A percentile compares a stretch with the other conserved stretches of the same genome.
Conservation (phyloP, 1,284 basidiomycete species). For the Grifola frondosa region DNA sequence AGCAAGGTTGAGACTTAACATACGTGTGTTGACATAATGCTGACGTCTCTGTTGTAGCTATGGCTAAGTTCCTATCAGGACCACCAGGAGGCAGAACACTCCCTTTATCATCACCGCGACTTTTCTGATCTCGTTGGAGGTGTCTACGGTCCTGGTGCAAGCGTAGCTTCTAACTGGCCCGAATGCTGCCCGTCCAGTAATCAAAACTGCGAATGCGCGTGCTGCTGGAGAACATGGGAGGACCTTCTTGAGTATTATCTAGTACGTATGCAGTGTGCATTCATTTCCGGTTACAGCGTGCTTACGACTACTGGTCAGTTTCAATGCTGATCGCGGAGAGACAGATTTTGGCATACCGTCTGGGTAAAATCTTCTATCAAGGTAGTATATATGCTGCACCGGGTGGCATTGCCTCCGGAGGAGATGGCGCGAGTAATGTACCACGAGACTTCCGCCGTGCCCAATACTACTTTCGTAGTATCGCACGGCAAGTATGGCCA, state of each 20-base stretch:
- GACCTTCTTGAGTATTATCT: slow-evolving; percentile 91
- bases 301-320: slow-evolving; percentile 44
- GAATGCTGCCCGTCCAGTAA: slow-evolving; percentile 70
- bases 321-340: slow-evolving; percentile 89
- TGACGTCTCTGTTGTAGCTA: slow-evolving; percentile 48
- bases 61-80: slow-evolving; percentile 74
- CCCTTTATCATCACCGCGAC: slow-evolving; percentile 76
- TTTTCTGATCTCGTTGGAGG: slow-evolving; percentile 93
- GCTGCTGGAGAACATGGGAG: slow-evolving; percentile 89
- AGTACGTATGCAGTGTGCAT: slow-evolving; percentile 39
- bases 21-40: not conserved
- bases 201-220: slow-evolving; percentile 79
- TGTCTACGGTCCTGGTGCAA: slow-evolving; percentile 90
- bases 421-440: slow-evolving; percentile 83
- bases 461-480: slow-evolving; percentile 76
- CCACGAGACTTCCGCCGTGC: slow-evolving; percentile 76
- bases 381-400: slow-evolving; percentile 78
- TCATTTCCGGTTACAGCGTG: too few species aligned
- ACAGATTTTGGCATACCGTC: slow-evolving; percentile 81
- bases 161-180: slow-evolving; percentile 83
- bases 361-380: slow-evolving; percentile 93
- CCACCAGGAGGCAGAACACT: slow-evolving; percentile 90
- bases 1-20: slow-evolving; percentile 61
- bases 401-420: slow-evolving; percentile 81
- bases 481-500: slow-evolving; percentile 84